A percentile compares a stretch with the other conserved stretches of the same genome.
These are phyloP conservation scores for Thraustotheca clavata DNA, from an alignment of 352 stramenopile genomes.

Conservation along the genomic window DNA sequence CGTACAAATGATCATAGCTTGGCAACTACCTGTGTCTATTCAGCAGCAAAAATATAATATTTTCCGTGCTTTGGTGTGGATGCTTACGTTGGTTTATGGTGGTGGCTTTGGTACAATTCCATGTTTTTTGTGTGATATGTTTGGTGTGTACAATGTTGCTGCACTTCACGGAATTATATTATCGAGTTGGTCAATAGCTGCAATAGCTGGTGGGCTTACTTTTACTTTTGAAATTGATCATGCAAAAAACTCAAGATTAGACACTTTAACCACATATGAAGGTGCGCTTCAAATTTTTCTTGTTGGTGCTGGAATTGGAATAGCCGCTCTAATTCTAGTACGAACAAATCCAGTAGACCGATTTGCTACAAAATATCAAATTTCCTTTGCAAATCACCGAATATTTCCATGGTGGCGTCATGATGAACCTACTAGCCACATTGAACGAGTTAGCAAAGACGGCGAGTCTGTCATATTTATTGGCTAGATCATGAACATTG, in stretches of 20 bases:
- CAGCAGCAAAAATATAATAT: conserved; percentile 40
- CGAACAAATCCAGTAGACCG: conserved; percentile 55
- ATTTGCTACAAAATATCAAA: conserved; percentile 53
- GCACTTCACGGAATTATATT: conserved; percentile 30
- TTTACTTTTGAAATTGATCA: conserved; percentile 42
- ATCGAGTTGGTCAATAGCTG: conserved; percentile 67
- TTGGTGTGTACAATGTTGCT: conserved; percentile 23
- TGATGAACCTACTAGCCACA: too few species aligned
- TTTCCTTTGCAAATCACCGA: too few species aligned
- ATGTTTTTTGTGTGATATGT: conserved; percentile 24
- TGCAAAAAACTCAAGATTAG: conserved; percentile 47
- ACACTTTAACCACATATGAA: too few species aligned
- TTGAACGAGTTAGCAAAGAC: too few species aligned
- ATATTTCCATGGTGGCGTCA: too few species aligned
- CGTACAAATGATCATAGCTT: conserved; percentile 52
- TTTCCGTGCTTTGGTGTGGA: conserved; percentile 53
- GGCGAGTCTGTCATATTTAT: too few species aligned
- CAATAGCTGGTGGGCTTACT: conserved; percentile 56
- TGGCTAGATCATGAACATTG: too few species aligned
- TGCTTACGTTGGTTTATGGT: conserved; percentile 35
- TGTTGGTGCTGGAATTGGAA: conserved; percentile 43
- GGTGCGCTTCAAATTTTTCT: too few species aligned
- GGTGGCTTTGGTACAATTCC: conserved; percentile 25
- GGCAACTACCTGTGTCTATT: conserved; percentile 53
- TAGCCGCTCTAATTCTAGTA: conserved; percentile 51